Conservation (phyloP, 345 rosid genomes). For the Sisymbrium altissimum region DNA sequence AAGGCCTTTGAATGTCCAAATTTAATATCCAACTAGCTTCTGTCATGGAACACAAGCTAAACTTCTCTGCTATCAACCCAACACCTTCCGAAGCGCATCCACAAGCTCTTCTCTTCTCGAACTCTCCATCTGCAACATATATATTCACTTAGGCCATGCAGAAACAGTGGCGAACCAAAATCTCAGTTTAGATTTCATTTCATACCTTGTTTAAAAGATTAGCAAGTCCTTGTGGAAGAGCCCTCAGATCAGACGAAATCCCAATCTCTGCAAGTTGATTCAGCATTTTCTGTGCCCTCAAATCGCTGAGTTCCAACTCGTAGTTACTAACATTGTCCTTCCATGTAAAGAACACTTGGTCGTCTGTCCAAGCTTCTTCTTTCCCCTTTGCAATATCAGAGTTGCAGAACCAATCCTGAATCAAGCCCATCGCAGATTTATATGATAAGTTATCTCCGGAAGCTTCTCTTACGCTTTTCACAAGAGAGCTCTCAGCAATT, state of each 20-base stretch:
- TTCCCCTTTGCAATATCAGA: conserved; percentile 51
- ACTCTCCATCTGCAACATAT: conserved; percentile 77
- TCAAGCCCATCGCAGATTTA: conserved; percentile 57
- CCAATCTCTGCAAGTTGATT: conserved; percentile 64
- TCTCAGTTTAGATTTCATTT: not conserved
- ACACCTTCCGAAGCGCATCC: conserved; percentile 56
- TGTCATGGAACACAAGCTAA: conserved; percentile 5
- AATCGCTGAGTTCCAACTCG: conserved; percentile 58
- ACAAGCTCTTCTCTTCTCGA: conserved; percentile 49
- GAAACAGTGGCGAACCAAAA: conserved; percentile 5
- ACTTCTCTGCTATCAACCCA: conserved; percentile 33
- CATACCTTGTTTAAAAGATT: conserved; percentile 81
- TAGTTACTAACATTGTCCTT: conserved; percentile 56
- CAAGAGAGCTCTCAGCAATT: conserved; percentile 67
- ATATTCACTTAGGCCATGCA: conserved; percentile 13
- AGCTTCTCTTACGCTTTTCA: conserved; percentile 58
- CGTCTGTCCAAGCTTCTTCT: conserved; percentile 70
- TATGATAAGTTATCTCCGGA: conserved; percentile 63
- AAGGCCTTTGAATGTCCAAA: too few species aligned
- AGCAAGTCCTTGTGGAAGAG: conserved; percentile 86
- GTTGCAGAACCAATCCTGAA: conserved; percentile 77
- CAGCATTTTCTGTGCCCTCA: conserved; percentile 73
- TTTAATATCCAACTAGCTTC: too few species aligned
- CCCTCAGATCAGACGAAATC: conserved; percentile 68
- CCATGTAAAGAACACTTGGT: conserved; percentile 85